Base-by-base conservation (phyloP, 352 stramenopile genomes). In the Pythium monospermum region DNA sequence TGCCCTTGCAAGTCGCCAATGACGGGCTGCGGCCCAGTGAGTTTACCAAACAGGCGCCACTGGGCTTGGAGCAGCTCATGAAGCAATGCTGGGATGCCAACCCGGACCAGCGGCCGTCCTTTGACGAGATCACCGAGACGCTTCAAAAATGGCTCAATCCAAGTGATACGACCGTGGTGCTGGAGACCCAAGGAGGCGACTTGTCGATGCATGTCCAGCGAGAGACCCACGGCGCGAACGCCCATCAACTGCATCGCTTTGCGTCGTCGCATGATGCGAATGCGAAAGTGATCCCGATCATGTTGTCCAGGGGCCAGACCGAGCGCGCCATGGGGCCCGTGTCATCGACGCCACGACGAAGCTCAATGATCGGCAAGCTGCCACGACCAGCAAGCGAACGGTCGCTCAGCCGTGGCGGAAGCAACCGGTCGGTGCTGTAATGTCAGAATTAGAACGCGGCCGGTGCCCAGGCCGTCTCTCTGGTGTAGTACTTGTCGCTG, bases 41-140 rank as follows among this genome's bases (percentile, higher is more conserved):
- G 2, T 85, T 89, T 50, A 59, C 48, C 0, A 73, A 68, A 4
- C 43, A 71, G 25, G 72, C 75, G 10, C 80, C 80, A 18, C 63
- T 87, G 0, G 72, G 69, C 0, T 74, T 88, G 12, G 74, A 86
- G 12, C 69, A 84, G 19, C 53, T 91, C 28, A 91, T 91, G 77
- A 73, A 65, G 37, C 75, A 85, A 39, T 91, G 80, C 51, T 91
- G 77, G 80, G 71, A 89, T 43, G 49, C 63, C 1, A 69, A 89
- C 30, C 77, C 79, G 3, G 76, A 87, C 39, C 73, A 87, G 44
- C 69, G 77, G 1, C 77, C 80, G 27, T 71, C 64, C 0, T 91
- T 89, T 43, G 66, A 49, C 1, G 74, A 90, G 12, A 81, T 87
- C 26, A 58, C 63, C 1, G 70, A 74, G 40, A 88, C 76, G 22